These are phyloP conservation scores for Protea cynaroides DNA, from an alignment of 164 flowering plant genomes.

Conservation along the genomic window DNA sequence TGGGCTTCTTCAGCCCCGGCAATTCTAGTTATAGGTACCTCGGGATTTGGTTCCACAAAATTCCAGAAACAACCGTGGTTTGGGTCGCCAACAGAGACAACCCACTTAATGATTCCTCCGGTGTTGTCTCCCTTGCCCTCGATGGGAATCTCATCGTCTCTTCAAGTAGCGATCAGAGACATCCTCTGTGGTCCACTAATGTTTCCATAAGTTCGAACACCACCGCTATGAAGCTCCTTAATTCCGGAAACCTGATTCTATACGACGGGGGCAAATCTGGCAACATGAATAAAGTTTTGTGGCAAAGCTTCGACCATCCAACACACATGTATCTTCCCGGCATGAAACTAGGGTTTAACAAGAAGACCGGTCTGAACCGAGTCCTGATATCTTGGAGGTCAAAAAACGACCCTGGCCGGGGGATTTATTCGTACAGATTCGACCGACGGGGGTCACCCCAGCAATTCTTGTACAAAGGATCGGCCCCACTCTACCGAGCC, in stretches of 20 bases:
- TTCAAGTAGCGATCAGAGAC: no score
- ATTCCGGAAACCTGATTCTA: slow-evolving; percentile 4
- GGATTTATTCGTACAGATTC: background rate
- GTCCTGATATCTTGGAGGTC: background rate
- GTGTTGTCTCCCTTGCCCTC: no score
- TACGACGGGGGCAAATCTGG: background rate
- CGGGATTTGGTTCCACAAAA: no score
- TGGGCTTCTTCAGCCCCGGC: no score
- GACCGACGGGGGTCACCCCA: background rate
- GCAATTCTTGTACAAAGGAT: background rate
- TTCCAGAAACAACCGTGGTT: no score
- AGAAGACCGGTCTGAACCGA: background rate
- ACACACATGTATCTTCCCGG: slow-evolving; percentile 9
- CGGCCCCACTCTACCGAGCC: no score
- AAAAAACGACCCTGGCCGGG: slow-evolving; percentile 3
- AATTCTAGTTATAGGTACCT: no score
- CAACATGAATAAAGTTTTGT: background rate
- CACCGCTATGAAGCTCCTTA: background rate
- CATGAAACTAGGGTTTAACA: slow-evolving; percentile 7
- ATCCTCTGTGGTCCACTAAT: no score
- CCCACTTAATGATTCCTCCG: no score
- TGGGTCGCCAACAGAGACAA: slow-evolving; percentile 1
- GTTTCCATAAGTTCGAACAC: no score
- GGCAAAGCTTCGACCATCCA: slow-evolving; percentile 19
- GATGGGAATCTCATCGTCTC: no score